Evolutionary conservation across 1,284 basidiomycete species (phyloP).

Genomic region (Mrakiaceae sp.): DNA sequence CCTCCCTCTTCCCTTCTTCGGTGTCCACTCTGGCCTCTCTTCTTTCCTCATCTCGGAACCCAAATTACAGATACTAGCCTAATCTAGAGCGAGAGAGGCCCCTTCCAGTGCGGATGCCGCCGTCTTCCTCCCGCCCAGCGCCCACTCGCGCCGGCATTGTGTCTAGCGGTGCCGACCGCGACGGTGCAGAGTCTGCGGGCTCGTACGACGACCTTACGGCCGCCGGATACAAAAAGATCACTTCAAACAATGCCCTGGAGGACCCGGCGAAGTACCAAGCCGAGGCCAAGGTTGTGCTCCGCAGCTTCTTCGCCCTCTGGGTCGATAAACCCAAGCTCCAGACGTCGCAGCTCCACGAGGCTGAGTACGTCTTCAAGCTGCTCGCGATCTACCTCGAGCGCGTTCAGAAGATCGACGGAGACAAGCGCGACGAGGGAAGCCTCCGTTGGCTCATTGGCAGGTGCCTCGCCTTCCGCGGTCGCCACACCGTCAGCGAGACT

Average conservation of each 20-base stretch:
- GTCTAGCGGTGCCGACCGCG: not conserved
- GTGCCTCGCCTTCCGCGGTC: not conserved
- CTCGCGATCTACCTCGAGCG: not conserved
- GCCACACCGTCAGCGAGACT: not conserved
- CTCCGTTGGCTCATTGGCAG: slow-evolving; percentile 3
- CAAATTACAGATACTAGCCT: too few species aligned
- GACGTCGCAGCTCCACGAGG: not conserved
- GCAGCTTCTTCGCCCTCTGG: slow-evolving; percentile 11
- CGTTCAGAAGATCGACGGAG: not conserved
- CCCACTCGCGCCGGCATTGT: not conserved
- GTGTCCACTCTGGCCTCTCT: not conserved
- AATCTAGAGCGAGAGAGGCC: not conserved
- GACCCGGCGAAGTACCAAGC: not conserved
- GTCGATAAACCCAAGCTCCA: not conserved
- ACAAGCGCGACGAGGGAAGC: not conserved
- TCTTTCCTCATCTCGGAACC: not conserved
- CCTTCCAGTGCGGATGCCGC: not conserved
- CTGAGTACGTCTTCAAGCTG: slow-evolving; percentile 8
- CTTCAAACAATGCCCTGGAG: not conserved
- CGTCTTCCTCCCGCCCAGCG: not conserved
- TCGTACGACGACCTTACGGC: not conserved
- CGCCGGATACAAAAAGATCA: not conserved
- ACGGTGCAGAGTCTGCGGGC: not conserved
- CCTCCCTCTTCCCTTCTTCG: not conserved
- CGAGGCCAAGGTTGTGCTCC: slow-evolving; percentile 5